phyloP scores from a whole-genome alignment of 345 rosid genomes.

The Lenwebbia sp. region DNA sequence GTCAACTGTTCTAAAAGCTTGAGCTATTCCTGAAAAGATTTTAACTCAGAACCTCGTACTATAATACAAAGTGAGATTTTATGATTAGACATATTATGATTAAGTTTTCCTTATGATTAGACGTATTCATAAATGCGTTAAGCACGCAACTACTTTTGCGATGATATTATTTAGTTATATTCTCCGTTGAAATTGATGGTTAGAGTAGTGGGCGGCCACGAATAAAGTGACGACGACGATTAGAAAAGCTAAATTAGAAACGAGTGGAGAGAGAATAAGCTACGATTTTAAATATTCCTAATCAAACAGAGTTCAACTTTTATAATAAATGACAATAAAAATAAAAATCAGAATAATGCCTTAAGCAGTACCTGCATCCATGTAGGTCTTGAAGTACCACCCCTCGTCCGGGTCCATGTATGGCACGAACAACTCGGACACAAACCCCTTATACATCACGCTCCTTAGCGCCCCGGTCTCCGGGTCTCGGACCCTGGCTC shows the following conservation, averaged over 20 bases:
- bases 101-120: background rate
- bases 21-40: too few species aligned
- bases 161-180: background rate
- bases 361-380: constrained; percentile 35
- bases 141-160: too few species aligned
- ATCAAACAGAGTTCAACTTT: background rate
- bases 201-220: background rate
- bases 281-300: background rate
- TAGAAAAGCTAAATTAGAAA: background rate
- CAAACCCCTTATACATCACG: constrained; percentile 73
- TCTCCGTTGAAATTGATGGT: background rate
- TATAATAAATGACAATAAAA: background rate
- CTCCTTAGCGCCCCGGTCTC: constrained; percentile 47
- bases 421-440: constrained; percentile 73
- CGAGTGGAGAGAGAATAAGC: background rate
- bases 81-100: background rate
- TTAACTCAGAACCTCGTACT: too few species aligned
- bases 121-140: too few species aligned
- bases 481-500: constrained; percentile 53
- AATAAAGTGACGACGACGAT: background rate
- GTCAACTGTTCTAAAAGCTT: too few species aligned
- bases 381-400: constrained; percentile 82
- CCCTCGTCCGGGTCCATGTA: constrained; percentile 88
- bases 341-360: background rate
- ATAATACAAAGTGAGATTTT: too few species aligned